Evolutionary conservation across 2,329 filamentous ascomycete species (phyloP).

Genomic region (Aurifilum marmelostoma): DNA sequence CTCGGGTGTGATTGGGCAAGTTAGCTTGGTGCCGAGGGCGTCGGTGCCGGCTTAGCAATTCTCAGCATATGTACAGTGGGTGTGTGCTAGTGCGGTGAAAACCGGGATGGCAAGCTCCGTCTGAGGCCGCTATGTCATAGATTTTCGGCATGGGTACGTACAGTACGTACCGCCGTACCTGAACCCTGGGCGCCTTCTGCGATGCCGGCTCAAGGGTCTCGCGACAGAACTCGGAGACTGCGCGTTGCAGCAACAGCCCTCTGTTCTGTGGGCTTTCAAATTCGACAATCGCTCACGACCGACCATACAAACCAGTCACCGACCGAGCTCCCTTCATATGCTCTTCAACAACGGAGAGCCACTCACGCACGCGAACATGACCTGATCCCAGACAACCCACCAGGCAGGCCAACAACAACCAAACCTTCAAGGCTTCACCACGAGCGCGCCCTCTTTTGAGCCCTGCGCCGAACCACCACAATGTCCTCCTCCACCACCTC

Average conservation of each 20-base stretch:
- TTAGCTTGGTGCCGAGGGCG: constrained; percentile 13
- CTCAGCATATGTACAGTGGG: neutral
- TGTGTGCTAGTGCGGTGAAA: constrained; percentile 7
- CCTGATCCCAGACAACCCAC: neutral
- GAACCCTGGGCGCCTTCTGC: neutral
- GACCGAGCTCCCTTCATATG: neutral
- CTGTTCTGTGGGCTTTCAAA: neutral
- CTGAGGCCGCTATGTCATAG: constrained; percentile 3
- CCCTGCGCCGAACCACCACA: constrained; percentile 4
- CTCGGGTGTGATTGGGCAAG: constrained; percentile 29
- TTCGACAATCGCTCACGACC: neutral
- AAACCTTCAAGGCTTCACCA: constrained; percentile 2
- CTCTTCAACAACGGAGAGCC: neutral
- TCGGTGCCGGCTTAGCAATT: constrained; percentile 16
- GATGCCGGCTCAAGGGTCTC: neutral
- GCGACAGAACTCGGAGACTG: neutral
- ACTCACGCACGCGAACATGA: neutral
- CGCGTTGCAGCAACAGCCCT: constrained; percentile 22
- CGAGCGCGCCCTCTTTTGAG: neutral
- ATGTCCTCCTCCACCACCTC: constrained; percentile 46
- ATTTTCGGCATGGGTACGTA: constrained; percentile 3
- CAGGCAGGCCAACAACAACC: neutral
- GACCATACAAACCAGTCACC: neutral
- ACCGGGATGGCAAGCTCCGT: constrained; percentile 20
- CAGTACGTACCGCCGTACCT: neutral